These are phyloP conservation scores for Ilex asprella DNA, from an alignment of 257 asterid species.

Conservation along the genomic window DNA sequence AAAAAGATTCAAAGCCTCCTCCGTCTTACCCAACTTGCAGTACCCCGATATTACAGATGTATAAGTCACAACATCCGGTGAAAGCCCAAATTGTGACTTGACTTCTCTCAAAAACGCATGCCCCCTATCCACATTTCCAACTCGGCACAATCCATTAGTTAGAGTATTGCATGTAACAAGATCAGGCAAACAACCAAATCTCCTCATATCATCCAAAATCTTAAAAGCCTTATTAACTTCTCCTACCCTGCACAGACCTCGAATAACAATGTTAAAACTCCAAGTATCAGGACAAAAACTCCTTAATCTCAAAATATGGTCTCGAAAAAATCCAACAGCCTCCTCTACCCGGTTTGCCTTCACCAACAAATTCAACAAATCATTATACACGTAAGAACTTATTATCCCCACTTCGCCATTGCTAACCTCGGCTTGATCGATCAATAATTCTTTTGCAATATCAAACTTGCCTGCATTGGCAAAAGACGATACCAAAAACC, in stretches of 20 bases:
- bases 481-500: slow-evolving; percentile 37
- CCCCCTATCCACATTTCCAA: slow-evolving; percentile 55
- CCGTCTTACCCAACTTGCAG: slow-evolving; percentile 64
- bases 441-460: slow-evolving; percentile 58
- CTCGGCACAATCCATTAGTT: slow-evolving; percentile 59
- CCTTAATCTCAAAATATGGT: slow-evolving; percentile 46
- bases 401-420: slow-evolving; percentile 30
- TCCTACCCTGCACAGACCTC: slow-evolving; percentile 65
- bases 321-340: slow-evolving; percentile 57
- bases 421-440: slow-evolving; percentile 46
- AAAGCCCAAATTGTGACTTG: slow-evolving; percentile 30
- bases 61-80: slow-evolving; percentile 72
- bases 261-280: slow-evolving; percentile 70
- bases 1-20: slow-evolving; percentile 42
- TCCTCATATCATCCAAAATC: slow-evolving; percentile 50
- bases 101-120: slow-evolving; percentile 51
- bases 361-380: slow-evolving; percentile 51
- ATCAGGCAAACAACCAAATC: slow-evolving; percentile 61
- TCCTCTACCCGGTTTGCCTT: slow-evolving; percentile 44
- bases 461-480: slow-evolving; percentile 48
- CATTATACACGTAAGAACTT: slow-evolving; percentile 53
- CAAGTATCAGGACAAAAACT: slow-evolving; percentile 55
- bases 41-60: slow-evolving; percentile 73
- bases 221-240: slow-evolving; percentile 58
- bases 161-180: slow-evolving; percentile 57